Evolutionary conservation across 2,329 filamentous ascomycete genomes (phyloP).

Genomic region (Colletotrichum brevisporum): DNA sequence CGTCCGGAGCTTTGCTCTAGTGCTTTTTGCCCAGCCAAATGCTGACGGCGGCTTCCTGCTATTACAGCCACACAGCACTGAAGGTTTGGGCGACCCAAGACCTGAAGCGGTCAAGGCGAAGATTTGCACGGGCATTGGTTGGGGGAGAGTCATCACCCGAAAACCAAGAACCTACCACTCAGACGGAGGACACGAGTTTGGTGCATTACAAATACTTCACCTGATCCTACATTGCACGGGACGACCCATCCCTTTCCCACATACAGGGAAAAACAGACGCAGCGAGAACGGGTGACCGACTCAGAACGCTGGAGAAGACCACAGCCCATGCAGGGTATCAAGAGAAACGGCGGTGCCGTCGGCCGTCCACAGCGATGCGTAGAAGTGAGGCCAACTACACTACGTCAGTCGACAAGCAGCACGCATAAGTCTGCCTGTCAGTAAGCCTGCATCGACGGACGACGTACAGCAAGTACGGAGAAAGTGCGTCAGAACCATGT

Average conservation of each 20-base stretch:
- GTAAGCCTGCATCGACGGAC: slow-evolving; percentile 31
- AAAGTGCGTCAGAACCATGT: slow-evolving; percentile 32
- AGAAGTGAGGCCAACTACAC: slow-evolving; percentile 28
- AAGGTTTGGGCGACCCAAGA: slow-evolving; percentile 35
- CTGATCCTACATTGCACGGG: slow-evolving; percentile 18
- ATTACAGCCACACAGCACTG: slow-evolving; percentile 30
- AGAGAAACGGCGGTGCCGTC: slow-evolving; percentile 13
- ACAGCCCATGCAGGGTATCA: not conserved
- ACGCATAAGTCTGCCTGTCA: slow-evolving; percentile 26
- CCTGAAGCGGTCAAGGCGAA: slow-evolving; percentile 39
- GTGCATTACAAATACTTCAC: slow-evolving; percentile 20
- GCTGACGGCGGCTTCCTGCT: slow-evolving; percentile 11
- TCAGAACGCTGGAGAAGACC: slow-evolving; percentile 2
- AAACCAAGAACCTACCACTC: slow-evolving; percentile 3
- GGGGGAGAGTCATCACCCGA: slow-evolving; percentile 13
- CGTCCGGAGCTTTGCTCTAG: slow-evolving; percentile 22
- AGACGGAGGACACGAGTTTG: not conserved
- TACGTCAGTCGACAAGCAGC: slow-evolving; percentile 31
- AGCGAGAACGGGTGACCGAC: slow-evolving; percentile 10
- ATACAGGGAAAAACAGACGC: not conserved
- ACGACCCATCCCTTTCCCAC: slow-evolving; percentile 12
- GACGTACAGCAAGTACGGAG: slow-evolving; percentile 13
- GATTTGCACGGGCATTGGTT: slow-evolving; percentile 27
- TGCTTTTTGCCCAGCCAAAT: slow-evolving; percentile 12
- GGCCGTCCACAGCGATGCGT: slow-evolving; percentile 1